Conservation (phyloP, 257 asterid genomes). For the Solanum peruvianum region DNA sequence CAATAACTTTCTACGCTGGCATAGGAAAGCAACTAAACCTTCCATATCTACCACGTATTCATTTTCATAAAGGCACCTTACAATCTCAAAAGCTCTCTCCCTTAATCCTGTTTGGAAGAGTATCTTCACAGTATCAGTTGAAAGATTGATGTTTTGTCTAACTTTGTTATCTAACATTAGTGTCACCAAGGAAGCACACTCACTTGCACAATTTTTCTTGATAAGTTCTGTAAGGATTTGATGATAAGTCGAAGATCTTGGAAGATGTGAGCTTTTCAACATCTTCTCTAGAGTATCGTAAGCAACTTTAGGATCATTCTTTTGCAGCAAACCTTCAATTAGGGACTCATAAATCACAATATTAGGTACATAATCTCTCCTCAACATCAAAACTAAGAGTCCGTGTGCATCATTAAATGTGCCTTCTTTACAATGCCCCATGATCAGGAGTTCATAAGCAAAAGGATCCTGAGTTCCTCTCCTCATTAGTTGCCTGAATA, state of each 20-base stretch:
- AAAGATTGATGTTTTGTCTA: conserved; percentile 46
- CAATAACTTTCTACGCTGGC: conserved; percentile 27
- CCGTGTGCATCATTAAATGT: conserved; percentile 37
- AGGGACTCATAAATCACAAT: conserved; percentile 39
- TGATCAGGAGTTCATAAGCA: conserved; percentile 58
- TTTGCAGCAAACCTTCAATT: conserved; percentile 41
- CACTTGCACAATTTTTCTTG: conserved; percentile 31
- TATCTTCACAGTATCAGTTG: conserved; percentile 44
- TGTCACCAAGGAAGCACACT: conserved; percentile 45
- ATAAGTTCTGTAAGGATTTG: conserved; percentile 46
- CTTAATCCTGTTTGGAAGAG: conserved; percentile 27
- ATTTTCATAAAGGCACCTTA: conserved; percentile 33
- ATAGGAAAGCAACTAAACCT: conserved; percentile 38
- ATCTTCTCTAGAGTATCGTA: conserved; percentile 48
- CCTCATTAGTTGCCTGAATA: conserved; percentile 62
- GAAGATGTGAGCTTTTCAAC: conserved; percentile 53
- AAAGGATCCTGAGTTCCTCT: conserved; percentile 61
- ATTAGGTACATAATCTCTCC: conserved; percentile 52
- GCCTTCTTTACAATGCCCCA: conserved; percentile 69
- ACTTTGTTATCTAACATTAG: conserved; percentile 57
- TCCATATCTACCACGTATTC: conserved; percentile 46
- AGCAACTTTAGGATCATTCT: conserved; percentile 40
- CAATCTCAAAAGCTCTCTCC: conserved; percentile 36
- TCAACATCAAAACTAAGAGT: conserved; percentile 59
- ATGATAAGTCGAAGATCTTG: conserved; percentile 51